Evolutionary conservation across 2,329 filamentous ascomycete genomes (phyloP), one percentile per base, ranked within the genome.

Genomic region (Emericellopsis cladophorae): DNA sequence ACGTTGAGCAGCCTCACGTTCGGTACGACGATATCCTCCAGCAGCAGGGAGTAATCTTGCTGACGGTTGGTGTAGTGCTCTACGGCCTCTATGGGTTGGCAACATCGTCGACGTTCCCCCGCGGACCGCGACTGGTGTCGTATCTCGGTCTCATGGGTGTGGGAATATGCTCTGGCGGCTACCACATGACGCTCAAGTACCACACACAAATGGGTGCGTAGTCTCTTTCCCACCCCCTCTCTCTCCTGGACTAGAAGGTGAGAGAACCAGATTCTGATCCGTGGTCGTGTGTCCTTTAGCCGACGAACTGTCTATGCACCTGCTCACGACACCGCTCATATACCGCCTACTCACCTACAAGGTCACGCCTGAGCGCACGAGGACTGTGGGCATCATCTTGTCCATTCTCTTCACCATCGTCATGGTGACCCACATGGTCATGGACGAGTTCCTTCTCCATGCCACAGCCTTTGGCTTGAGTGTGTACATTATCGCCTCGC

Each of bases 361-460:
- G 5, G 46, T 49, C 5, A 51, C 45, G 5, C 49, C 53, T 0
- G 42, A 46, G 39, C 48, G 48, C 4, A 58, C 56, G 0, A 51
- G 40, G 8, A 3, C 51, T 0, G 39, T 57, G 0, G 54, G 53
- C 5, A 42, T 42, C 1, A 22, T 50, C 14, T 50, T 58, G 2
- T 34, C 40, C 1, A 39, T 41, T 1, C 41, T 56, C 0, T 58
- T 58, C 2, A 54, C 46, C 3, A 40, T 55, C 4, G 58, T 65
- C 4, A 65, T 65, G 57, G 52, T 62, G 6, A 55, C 59, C 0
- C 62, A 65, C 31, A 64, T 65, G 54, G 54, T 57, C 12, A 59
- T 65, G 59, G 60, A 65, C 23, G 62, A 65, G 39, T 65, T 65
- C 22, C 33, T 65, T 0, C 49, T 65, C 1, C 62, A 65, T 36